Conservation (phyloP, 2,329 filamentous ascomycete genomes). For the Ophiostoma australiae region DNA sequence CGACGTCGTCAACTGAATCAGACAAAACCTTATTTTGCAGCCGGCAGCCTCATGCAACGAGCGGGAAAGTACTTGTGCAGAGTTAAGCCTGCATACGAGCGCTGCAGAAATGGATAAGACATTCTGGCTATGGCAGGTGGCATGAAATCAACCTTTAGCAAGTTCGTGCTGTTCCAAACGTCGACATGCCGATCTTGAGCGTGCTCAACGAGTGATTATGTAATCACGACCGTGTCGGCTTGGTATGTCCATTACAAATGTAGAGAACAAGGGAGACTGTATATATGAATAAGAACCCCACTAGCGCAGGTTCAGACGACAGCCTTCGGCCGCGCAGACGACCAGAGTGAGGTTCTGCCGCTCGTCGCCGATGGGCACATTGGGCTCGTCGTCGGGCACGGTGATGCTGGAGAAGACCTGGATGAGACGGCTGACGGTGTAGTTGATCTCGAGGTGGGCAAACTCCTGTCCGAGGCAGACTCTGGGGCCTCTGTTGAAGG, state of each 20-base stretch:
- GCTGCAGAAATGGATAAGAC: too few species aligned
- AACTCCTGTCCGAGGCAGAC: constrained; percentile 20
- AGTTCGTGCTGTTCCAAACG: too few species aligned
- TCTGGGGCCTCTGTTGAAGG: constrained; percentile 22
- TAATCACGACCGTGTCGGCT: background rate
- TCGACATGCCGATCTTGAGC: too few species aligned
- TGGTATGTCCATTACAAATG: too few species aligned
- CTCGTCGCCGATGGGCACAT: constrained; percentile 9
- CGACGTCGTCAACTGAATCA: background rate
- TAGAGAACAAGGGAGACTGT: too few species aligned
- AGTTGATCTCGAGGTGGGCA: constrained; percentile 12
- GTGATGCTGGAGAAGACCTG: constrained; percentile 11
- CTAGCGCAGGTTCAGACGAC: background rate
- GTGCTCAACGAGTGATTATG: background rate
- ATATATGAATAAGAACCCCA: too few species aligned
- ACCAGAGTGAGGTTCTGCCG: constrained; percentile 12
- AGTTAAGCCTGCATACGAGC: too few species aligned
- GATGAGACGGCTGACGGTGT: constrained; percentile 9
- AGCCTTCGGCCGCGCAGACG: constrained; percentile 2
- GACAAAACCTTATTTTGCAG: background rate
- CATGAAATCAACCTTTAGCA: too few species aligned
- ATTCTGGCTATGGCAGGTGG: too few species aligned
- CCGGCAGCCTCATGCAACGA: background rate
- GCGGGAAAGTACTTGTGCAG: too few species aligned
- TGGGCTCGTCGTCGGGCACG: background rate